These are phyloP conservation scores for Penicillium olsonii DNA, from an alignment of 2,329 filamentous ascomycete species.

Conservation along the genomic window DNA sequence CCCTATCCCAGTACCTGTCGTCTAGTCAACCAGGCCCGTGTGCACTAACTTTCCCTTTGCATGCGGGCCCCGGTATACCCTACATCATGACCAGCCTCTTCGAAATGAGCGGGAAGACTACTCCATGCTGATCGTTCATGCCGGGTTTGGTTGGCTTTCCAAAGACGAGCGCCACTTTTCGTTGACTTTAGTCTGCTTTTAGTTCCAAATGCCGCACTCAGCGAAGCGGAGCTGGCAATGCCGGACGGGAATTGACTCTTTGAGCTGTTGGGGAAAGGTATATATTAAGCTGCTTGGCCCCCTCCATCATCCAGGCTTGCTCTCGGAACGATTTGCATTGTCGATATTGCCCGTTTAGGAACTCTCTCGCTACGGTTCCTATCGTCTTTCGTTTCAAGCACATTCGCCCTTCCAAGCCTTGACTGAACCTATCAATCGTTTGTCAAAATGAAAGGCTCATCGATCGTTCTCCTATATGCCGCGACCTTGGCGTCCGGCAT, in stretches of 20 bases:
- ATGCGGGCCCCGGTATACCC: conserved; percentile 7
- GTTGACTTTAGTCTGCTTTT: conserved; percentile 5
- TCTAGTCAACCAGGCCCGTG: conserved; percentile 17
- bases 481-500: conserved; percentile 20
- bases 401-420: neutral
- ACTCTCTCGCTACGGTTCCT: conserved; percentile 53
- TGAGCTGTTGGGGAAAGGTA: neutral
- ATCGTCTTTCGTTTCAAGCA: conserved; percentile 27
- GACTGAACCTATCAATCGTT: conserved; percentile 10
- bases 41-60: conserved; percentile 15
- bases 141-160: conserved; percentile 10
- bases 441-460: conserved; percentile 21
- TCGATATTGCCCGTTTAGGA: conserved; percentile 24
- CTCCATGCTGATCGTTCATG: conserved; percentile 6
- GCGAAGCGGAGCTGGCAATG: conserved; percentile 3
- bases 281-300: conserved; percentile 12
- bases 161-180: conserved; percentile 11
- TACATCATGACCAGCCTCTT: conserved; percentile 10
- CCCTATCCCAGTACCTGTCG: conserved; percentile 10
- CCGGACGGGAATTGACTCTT: neutral
- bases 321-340: conserved; percentile 7
- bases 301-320: neutral
- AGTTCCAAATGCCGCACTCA: conserved; percentile 8
- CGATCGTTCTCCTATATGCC: conserved; percentile 20
- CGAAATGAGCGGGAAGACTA: conserved; percentile 11